These are phyloP conservation scores for Cladosporium velox DNA, from an alignment of 2,329 filamentous ascomycete genomes.

Conservation along the genomic window DNA sequence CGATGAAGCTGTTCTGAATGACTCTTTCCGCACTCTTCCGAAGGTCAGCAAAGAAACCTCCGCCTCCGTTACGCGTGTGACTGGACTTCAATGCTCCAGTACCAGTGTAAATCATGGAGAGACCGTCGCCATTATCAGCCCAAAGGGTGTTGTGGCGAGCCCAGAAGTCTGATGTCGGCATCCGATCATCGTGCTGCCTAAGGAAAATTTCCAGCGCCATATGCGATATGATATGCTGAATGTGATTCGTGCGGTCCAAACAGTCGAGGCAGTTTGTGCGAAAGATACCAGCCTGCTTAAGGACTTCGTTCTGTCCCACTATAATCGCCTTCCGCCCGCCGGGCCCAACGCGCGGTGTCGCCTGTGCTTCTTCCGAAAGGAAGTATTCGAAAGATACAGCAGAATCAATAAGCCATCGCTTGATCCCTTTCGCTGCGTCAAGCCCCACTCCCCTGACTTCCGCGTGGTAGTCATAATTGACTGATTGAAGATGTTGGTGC, in stretches of 20 bases:
- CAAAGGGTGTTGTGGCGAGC: slow-evolving; percentile 88
- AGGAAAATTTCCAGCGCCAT: slow-evolving; percentile 90
- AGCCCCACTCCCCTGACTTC: slow-evolving; percentile 90
- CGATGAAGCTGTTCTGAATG: slow-evolving; percentile 97
- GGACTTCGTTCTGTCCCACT: slow-evolving; percentile 50
- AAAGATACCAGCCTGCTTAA: slow-evolving; percentile 95
- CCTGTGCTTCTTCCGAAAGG: slow-evolving; percentile 71
- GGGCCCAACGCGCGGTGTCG: slow-evolving; percentile 43
- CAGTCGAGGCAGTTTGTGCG: slow-evolving; percentile 96
- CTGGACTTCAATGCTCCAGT: slow-evolving; percentile 95
- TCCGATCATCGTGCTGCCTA: slow-evolving; percentile 65
- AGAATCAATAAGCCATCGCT: slow-evolving; percentile 73
- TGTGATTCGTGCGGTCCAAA: slow-evolving; percentile 90
- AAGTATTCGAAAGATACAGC: slow-evolving; percentile 92
- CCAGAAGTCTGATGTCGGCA: slow-evolving; percentile 79
- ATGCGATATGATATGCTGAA: slow-evolving; percentile 92
- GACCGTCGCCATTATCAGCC: slow-evolving; percentile 93
- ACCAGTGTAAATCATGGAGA: slow-evolving; percentile 94
- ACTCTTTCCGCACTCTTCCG: slow-evolving; percentile 91
- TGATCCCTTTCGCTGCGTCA: slow-evolving; percentile 84
- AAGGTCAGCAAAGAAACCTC: slow-evolving; percentile 90
- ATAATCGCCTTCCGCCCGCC: slow-evolving; percentile 42
- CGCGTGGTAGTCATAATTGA: slow-evolving; percentile 95
- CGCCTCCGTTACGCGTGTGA: slow-evolving; percentile 89
- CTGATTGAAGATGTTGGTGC: slow-evolving; percentile 74